Percentiles rank a stretch among this genome's conserved stretches.
These are phyloP conservation scores for Brassica hybrid DNA, from an alignment of 441 rosid genomes.

Conservation along the genomic window DNA sequence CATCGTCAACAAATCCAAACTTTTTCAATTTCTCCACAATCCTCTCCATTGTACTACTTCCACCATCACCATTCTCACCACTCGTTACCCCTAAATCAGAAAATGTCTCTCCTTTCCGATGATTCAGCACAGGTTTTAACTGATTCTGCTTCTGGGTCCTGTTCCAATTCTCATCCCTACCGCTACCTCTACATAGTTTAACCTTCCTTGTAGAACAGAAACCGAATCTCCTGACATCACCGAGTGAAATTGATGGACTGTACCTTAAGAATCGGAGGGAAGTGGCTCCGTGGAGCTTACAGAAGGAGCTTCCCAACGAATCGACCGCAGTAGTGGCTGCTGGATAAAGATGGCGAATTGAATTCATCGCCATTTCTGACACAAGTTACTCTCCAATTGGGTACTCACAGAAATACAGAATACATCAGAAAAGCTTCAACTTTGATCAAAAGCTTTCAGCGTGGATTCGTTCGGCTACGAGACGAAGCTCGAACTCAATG, in stretches of 20 bases:
- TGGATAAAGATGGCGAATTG: too few species aligned
- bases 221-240: conserved; percentile 32
- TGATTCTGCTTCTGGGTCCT: conserved; percentile 42
- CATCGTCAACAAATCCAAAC: conserved; percentile 62
- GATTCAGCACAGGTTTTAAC: conserved; percentile 43
- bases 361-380: neutral
- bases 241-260: conserved; percentile 37
- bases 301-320: conserved; percentile 58
- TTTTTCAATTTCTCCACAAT: conserved; percentile 83
- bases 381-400: conserved; percentile 9
- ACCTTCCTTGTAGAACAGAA: conserved; percentile 22
- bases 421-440: neutral
- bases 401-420: neutral
- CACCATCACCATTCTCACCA: conserved; percentile 35
- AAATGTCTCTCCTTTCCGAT: conserved; percentile 44
- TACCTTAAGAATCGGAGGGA: conserved; percentile 51
- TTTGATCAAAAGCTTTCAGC: neutral
- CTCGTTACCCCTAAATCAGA: conserved; percentile 42
- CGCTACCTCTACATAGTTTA: conserved; percentile 26
- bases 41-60: conserved; percentile 72
- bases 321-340: conserved; percentile 20
- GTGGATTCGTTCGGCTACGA: conserved; percentile 4
- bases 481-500: conserved; percentile 10
- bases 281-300: conserved; percentile 48
- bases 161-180: conserved; percentile 43